Percentiles rank a stretch among this genome's conserved stretches.
These are phyloP conservation scores for Eucalyptus grandis DNA, from an alignment of 345 rosid species.

Conservation along the genomic window DNA sequence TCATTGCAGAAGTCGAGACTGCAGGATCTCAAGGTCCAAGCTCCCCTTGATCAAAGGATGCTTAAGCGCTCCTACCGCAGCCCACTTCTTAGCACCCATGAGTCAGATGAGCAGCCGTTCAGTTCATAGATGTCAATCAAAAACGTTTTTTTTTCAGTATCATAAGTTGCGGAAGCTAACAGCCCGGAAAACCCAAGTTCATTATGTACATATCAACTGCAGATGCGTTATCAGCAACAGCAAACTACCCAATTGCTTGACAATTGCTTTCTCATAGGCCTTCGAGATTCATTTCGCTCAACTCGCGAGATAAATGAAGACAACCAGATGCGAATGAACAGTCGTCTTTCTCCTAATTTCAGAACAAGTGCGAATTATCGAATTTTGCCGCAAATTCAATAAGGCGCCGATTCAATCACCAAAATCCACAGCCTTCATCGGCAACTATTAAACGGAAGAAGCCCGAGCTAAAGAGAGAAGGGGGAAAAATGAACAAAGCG, in stretches of 20 bases:
- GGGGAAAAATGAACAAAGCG: not conserved
- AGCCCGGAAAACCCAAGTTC: not conserved
- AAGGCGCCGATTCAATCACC: not conserved
- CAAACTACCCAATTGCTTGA: not conserved
- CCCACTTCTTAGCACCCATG: not conserved
- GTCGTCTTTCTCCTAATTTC: not conserved
- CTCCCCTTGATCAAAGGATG: not conserved
- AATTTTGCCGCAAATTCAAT: not conserved
- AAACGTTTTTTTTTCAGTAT: not conserved
- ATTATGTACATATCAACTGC: not conserved
- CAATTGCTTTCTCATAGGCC: not conserved
- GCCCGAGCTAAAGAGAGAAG: not conserved
- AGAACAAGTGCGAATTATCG: not conserved
- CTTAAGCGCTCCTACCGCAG: not conserved
- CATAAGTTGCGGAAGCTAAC: not conserved
- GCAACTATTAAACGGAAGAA: rapidly evolving
- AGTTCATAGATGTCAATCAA: not conserved
- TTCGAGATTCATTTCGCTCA: not conserved
- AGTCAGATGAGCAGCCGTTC: not conserved
- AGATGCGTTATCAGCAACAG: not conserved
- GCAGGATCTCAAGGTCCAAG: not conserved
- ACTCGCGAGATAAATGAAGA: not conserved
- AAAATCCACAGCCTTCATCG: not conserved
- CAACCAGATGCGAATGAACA: not conserved
- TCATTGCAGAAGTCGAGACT: not conserved